A percentile compares a stretch with the other conserved stretches of the same genome.
Conservation (phyloP, 331 rosid genomes). For the Acacia pycnantha region DNA sequence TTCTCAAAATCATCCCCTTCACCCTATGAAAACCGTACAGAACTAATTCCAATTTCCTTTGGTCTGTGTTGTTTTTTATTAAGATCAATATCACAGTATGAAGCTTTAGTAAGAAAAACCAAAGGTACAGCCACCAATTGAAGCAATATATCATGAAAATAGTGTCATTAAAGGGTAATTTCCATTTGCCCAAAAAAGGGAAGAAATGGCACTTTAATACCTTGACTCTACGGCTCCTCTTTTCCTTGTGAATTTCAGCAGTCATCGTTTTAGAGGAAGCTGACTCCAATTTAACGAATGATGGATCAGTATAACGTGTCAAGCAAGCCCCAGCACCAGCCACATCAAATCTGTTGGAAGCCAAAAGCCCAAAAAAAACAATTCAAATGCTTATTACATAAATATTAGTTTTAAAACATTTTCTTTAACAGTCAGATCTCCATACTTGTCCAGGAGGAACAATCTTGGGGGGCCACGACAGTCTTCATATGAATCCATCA, state of each 20-base stretch:
- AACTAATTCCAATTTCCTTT: background rate
- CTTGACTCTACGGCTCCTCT: constrained; percentile 77
- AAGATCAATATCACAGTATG: constrained; percentile 8
- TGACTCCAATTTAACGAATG: constrained; percentile 73
- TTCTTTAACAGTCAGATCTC: constrained; percentile 2
- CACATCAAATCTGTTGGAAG: constrained; percentile 85
- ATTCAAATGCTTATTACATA: constrained; percentile 1
- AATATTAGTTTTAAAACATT: background rate
- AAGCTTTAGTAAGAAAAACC: constrained; percentile 2
- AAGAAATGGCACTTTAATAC: constrained; percentile 40
- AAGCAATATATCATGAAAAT: background rate
- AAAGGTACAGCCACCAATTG: background rate
- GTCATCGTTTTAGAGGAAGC: constrained; percentile 40
- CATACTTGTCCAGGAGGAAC: constrained; percentile 97
- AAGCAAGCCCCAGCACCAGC: constrained; percentile 99
- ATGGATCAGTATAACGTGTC: constrained; percentile 94
- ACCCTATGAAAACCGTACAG: background rate
- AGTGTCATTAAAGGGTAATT: constrained; percentile 10
- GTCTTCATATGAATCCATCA: constrained; percentile 97
- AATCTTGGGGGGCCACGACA: constrained; percentile 90
- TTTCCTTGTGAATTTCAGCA: constrained; percentile 65
- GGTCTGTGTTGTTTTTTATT: background rate
- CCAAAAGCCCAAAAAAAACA: constrained; percentile 24
- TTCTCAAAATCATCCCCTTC: background rate
- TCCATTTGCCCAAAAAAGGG: background rate